Conservation (phyloP, 208 protist genomes). For the Trypanosoma congolense region DNA sequence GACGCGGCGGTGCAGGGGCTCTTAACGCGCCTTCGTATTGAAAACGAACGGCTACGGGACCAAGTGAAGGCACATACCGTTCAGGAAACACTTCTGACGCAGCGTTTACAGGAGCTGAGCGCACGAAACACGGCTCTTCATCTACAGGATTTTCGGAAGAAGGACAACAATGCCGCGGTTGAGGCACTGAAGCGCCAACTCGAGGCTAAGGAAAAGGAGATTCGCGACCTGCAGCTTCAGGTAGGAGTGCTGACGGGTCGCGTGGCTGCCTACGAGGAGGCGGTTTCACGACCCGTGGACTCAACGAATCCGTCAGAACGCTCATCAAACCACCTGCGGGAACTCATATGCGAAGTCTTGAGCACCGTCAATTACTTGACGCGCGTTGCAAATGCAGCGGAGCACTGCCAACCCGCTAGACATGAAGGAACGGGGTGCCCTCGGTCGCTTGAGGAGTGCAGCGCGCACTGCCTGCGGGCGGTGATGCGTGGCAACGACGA, state of each 20-base stretch:
- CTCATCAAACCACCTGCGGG: conserved; percentile 19
- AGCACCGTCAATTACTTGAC: conserved; percentile 51
- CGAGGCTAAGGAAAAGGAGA: conserved; percentile 22
- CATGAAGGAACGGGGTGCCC: conserved; percentile 26
- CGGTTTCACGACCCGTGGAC: conserved; percentile 8
- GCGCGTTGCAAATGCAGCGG: conserved; percentile 64
- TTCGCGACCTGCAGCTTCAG: conserved; percentile 29
- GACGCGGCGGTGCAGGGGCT: conserved; percentile 19
- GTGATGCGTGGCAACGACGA: conserved; percentile 45
- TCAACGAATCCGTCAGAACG: background rate
- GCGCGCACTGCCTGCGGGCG: conserved; percentile 38
- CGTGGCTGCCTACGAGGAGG: conserved; percentile 48
- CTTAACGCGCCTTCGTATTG: conserved; percentile 35
- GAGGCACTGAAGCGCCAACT: conserved; percentile 17
- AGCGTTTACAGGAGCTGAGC: conserved; percentile 37
- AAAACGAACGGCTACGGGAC: conserved; percentile 56
- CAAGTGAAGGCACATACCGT: conserved; percentile 46
- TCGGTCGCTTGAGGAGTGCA: conserved; percentile 32
- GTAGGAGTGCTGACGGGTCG: conserved; percentile 35
- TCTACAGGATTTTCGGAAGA: conserved; percentile 11
- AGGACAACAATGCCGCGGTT: conserved; percentile 2
- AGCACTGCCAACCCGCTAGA: conserved; percentile 38
- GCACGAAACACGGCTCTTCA: conserved; percentile 19
- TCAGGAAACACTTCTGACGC: conserved; percentile 38
- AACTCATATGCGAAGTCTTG: conserved; percentile 43